Conservation (phyloP, 768 basidiomycete genomes). For the Paxillus involutus region DNA sequence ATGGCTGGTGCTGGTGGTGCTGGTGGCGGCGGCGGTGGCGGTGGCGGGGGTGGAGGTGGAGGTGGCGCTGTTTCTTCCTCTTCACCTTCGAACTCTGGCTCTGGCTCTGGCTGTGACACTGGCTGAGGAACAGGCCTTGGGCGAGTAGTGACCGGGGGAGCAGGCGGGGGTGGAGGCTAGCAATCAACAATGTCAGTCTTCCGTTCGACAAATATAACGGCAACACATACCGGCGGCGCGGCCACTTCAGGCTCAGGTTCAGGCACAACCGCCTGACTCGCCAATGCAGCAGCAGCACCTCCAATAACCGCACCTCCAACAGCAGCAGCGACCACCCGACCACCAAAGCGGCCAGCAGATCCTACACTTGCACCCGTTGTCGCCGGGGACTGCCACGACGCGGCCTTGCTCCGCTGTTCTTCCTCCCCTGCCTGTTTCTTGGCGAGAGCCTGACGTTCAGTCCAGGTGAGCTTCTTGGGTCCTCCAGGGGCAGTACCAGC, state of each 20-base stretch:
- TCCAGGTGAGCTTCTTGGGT: conserved; percentile 88
- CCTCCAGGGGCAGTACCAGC: conserved; percentile 28
- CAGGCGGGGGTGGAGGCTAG: conserved; percentile 32
- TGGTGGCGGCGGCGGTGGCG: conserved; percentile 31
- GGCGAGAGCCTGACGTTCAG: conserved; percentile 86
- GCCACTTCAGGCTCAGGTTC: conserved; percentile 31
- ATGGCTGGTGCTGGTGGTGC: conserved; percentile 28
- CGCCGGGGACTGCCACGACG: conserved; percentile 44
- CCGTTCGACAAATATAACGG: neutral
- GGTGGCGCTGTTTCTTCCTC: conserved; percentile 20
- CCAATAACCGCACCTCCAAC: conserved; percentile 34
- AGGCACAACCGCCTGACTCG: conserved; percentile 18
- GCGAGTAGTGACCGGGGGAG: conserved; percentile 18
- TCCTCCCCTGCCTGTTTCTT: conserved; percentile 87
- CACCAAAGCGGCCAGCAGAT: conserved; percentile 40
- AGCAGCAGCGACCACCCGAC: conserved; percentile 27
- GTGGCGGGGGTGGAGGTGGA: conserved; percentile 17
- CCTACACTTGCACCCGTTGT: conserved; percentile 33
- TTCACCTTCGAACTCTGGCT: conserved; percentile 18
- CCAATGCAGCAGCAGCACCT: conserved; percentile 24
- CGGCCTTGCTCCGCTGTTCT: conserved; percentile 58
- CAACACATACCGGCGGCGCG: conserved; percentile 26
- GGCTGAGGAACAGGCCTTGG: conserved; percentile 20
- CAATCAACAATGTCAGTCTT: conserved; percentile 3
- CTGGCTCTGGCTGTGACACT: conserved; percentile 17